A percentile compares a stretch with the other conserved stretches of the same genome.
phyloP scores from a whole-genome alignment of 768 basidiomycete species.

The Suillus hirtellus region DNA sequence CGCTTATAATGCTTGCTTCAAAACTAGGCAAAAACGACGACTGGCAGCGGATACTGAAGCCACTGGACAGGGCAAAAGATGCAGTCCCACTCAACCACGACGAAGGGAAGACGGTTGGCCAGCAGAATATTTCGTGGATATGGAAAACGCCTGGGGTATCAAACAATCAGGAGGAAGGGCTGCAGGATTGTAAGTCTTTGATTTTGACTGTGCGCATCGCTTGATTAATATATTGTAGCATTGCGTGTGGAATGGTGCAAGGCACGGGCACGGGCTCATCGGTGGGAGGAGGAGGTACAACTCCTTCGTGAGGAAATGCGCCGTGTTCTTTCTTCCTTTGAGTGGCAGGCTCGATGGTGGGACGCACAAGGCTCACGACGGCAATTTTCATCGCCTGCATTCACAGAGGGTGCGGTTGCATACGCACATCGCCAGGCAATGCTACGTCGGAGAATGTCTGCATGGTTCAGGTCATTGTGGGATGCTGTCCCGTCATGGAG shows the following conservation, averaged over 20 bases:
- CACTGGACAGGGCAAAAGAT: background rate
- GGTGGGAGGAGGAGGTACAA: conserved; percentile 4
- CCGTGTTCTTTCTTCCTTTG: background rate
- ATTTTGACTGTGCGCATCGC: too few relatives aligned
- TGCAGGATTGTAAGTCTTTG: conserved; percentile 1
- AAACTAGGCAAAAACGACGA: background rate
- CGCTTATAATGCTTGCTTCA: background rate
- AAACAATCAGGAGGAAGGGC: background rate
- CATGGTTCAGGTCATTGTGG: too few relatives aligned
- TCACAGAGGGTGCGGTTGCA: too few relatives aligned
- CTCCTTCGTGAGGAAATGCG: background rate
- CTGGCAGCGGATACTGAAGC: background rate
- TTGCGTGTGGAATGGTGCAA: background rate
- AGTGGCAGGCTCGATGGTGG: conserved; percentile 8
- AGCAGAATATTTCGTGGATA: conserved; percentile 2
- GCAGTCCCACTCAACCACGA: background rate
- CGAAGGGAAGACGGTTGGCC: background rate
- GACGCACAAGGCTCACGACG: background rate
- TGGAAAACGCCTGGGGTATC: background rate
- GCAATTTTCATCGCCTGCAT: too few relatives aligned
- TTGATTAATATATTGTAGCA: background rate
- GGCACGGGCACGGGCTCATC: background rate
- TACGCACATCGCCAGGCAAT: too few relatives aligned
- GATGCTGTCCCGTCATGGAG: too few relatives aligned
- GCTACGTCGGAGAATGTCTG: too few relatives aligned